Percentiles rank a stretch among this genome's conserved stretches.
These are phyloP conservation scores for Coniosporium apollinis DNA, from an alignment of 495 filamentous ascomycete genomes.

Conservation along the genomic window DNA sequence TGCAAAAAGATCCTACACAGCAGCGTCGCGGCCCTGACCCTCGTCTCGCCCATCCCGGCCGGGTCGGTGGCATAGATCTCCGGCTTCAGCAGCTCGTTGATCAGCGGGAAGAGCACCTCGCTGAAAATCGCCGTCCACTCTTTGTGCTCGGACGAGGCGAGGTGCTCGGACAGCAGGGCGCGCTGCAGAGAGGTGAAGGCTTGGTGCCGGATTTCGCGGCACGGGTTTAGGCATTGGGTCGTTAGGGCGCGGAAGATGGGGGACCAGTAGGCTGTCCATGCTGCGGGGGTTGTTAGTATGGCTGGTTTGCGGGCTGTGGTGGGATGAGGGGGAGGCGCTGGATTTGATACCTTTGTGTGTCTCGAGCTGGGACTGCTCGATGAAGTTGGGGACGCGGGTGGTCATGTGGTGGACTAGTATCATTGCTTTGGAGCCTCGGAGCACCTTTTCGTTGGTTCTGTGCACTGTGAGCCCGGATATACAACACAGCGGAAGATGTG, in stretches of 20 bases:
- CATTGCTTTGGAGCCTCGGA: conserved; percentile 64
- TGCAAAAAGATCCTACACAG: conserved; percentile 93
- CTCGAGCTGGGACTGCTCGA: conserved; percentile 86
- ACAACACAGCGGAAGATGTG: not conserved
- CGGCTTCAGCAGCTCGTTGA: conserved; percentile 74
- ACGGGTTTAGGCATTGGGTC: conserved; percentile 84
- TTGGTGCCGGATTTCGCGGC: conserved; percentile 79
- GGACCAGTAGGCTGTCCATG: conserved; percentile 96
- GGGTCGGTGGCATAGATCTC: conserved; percentile 91
- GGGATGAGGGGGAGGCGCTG: not conserved
- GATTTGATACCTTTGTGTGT: conserved; percentile 48
- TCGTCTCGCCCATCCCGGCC: conserved; percentile 84
- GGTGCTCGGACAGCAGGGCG: conserved; percentile 62
- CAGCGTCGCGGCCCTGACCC: conserved; percentile 78
- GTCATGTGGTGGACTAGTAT: conserved; percentile 66
- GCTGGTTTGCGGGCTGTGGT: conserved; percentile 5
- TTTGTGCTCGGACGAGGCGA: conserved; percentile 55
- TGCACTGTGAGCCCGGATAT: conserved; percentile 4
- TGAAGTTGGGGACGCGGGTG: conserved; percentile 61
- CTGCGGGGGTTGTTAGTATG: conserved; percentile 24
- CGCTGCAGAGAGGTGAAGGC: conserved; percentile 78
- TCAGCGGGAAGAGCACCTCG: conserved; percentile 90
- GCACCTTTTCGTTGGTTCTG: conserved; percentile 58
- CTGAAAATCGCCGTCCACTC: conserved; percentile 46
- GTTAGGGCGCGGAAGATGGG: conserved; percentile 82